A percentile compares a stretch with the other conserved stretches of the same genome.
phyloP scores from a whole-genome alignment of 78 protist genomes.

The Polysphondylium violaceum region DNA sequence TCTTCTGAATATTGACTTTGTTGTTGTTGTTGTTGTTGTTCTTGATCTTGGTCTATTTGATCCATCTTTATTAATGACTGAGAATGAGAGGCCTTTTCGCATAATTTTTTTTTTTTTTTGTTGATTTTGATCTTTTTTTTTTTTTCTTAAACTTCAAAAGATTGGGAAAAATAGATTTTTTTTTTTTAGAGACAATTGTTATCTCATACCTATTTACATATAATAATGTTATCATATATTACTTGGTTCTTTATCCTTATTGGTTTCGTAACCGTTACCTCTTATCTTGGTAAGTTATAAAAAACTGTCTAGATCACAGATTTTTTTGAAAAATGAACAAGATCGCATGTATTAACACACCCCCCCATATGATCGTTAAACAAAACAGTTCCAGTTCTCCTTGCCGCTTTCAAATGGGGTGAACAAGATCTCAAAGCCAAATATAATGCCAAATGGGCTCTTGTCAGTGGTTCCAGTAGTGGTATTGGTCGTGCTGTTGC shows the following conservation, averaged over 20 bases:
- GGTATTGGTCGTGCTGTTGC: constrained; percentile 79
- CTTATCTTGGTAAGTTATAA: constrained; percentile 22
- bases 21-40: too few relatives aligned
- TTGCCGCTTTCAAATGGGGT: constrained; percentile 60
- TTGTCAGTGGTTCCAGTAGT: constrained; percentile 55
- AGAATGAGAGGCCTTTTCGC: too few relatives aligned
- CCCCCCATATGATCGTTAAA: too few relatives aligned
- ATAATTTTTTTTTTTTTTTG: not conserved
- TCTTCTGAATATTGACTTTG: too few relatives aligned
- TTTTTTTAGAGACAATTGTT: not conserved
- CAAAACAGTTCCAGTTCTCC: constrained; percentile 17
- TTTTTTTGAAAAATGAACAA: not conserved
- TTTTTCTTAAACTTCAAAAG: too few relatives aligned
- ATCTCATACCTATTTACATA: not conserved
- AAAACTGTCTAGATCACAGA: not conserved
- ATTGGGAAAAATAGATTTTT: too few relatives aligned
- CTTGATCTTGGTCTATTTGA: too few relatives aligned
- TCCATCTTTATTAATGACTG: too few relatives aligned
- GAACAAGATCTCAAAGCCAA: constrained; percentile 61
- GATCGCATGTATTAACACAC: not conserved
- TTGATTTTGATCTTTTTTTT: not conserved
- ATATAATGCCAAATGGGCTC: constrained; percentile 82
- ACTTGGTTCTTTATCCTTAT: constrained; percentile 31
- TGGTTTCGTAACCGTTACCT: constrained; percentile 29
- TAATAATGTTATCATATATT: constrained; percentile 22